phyloP scores from a whole-genome alignment of 2,329 filamentous ascomycete genomes.

The Penicillium vulpinum region DNA sequence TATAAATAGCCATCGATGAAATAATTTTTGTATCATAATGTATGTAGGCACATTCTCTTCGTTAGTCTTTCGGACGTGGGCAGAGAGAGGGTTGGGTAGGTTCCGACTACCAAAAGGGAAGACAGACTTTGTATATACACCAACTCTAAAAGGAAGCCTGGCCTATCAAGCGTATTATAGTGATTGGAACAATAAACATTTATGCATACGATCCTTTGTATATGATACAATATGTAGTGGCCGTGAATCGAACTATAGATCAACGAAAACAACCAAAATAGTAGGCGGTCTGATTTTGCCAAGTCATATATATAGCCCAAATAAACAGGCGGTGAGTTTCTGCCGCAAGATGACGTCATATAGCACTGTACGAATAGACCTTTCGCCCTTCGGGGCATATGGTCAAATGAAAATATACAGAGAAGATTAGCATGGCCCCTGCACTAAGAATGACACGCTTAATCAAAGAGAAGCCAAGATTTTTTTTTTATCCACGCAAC shows the following conservation, averaged over 20 bases:
- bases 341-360: too few relatives aligned
- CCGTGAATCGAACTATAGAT: too few relatives aligned
- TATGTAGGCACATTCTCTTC: not conserved
- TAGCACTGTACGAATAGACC: too few relatives aligned
- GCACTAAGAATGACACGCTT: slow-evolving; percentile 73
- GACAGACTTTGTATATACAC: not conserved
- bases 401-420: slow-evolving; percentile 69
- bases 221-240: not conserved
- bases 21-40: not conserved
- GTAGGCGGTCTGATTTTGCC: too few relatives aligned
- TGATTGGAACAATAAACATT: not conserved
- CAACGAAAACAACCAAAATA: too few relatives aligned
- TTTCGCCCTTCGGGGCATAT: slow-evolving; percentile 47
- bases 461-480: slow-evolving; percentile 3
- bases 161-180: not conserved
- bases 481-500: too few relatives aligned
- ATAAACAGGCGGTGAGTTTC: too few relatives aligned
- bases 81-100: not conserved
- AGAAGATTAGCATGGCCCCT: slow-evolving; percentile 82
- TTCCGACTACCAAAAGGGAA: not conserved
- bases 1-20: not conserved
- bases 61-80: not conserved
- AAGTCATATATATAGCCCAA: too few relatives aligned
- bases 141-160: too few relatives aligned
- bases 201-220: not conserved